A percentile compares a stretch with the other conserved stretches of the same genome.
phyloP scores from a whole-genome alignment of 106 monocot species.

The Apostasia shenzhenica region DNA sequence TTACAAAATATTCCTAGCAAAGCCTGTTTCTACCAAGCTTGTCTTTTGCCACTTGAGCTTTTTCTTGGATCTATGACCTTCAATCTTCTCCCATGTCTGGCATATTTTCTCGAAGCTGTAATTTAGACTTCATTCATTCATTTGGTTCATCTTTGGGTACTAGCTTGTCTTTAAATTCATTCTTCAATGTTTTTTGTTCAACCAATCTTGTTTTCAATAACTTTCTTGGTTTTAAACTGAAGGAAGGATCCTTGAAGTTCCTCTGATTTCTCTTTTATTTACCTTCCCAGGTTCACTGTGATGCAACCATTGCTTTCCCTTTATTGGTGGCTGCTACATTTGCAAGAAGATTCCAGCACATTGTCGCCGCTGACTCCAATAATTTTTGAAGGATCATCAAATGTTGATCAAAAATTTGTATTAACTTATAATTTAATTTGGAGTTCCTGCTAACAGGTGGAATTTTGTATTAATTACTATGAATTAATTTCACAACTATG shows the following conservation, averaged over 20 bases:
- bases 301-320: slow-evolving; percentile 82
- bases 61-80: no score
- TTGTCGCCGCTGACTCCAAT: background rate
- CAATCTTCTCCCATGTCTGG: no score
- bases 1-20: no score
- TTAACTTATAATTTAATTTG: no score
- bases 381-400: background rate
- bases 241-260: background rate
- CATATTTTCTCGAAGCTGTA: no score
- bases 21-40: no score
- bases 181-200: background rate
- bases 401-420: background rate
- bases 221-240: no score
- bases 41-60: no score
- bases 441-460: no score
- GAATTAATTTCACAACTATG: no score
- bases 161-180: background rate
- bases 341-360: slow-evolving; percentile 30
- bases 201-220: background rate
- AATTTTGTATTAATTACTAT: no score
- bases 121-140: background rate
- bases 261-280: background rate
- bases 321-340: slow-evolving; percentile 74
- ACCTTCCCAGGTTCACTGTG: slow-evolving; percentile 60
- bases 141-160: background rate